These are phyloP conservation scores for Boletus subparvulus DNA, from an alignment of 768 basidiomycete species.

Conservation along the genomic window DNA sequence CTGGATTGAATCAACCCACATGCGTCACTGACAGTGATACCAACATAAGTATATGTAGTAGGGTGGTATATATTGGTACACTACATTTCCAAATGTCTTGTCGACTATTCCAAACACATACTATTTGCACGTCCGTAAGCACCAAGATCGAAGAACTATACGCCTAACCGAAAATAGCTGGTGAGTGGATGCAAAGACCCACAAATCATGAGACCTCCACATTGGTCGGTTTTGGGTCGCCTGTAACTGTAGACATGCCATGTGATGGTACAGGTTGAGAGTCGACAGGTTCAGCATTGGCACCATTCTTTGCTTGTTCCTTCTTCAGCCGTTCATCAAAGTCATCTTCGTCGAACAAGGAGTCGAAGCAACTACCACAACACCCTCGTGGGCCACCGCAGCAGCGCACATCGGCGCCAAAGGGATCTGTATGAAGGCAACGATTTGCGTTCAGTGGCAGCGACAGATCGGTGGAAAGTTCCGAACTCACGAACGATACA, in stretches of 20 bases:
- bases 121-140: not conserved
- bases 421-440: constrained; percentile 14
- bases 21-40: not conserved
- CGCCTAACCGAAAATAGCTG: not conserved
- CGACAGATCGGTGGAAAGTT: not conserved
- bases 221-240: constrained; percentile 1
- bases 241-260: constrained; percentile 15
- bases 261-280: constrained; percentile 25
- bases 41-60: no score
- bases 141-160: not conserved
- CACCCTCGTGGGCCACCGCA: constrained; percentile 30
- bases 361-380: constrained; percentile 28
- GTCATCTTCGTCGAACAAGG: constrained; percentile 30
- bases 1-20: not conserved
- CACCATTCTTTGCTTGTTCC: constrained; percentile 20
- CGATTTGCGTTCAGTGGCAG: not conserved
- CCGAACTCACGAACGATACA: constrained; percentile 25
- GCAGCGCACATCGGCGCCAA: constrained; percentile 21
- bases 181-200: not conserved
- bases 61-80: not conserved
- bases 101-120: not conserved
- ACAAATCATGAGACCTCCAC: not conserved
- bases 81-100: not conserved
- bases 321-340: constrained; percentile 31
- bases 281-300: constrained; percentile 8